Evolutionary conservation across 2,329 filamentous ascomycete genomes (phyloP), one percentile per base, ranked within the genome.

Genomic region (Pyricularia pennisetigena): DNA sequence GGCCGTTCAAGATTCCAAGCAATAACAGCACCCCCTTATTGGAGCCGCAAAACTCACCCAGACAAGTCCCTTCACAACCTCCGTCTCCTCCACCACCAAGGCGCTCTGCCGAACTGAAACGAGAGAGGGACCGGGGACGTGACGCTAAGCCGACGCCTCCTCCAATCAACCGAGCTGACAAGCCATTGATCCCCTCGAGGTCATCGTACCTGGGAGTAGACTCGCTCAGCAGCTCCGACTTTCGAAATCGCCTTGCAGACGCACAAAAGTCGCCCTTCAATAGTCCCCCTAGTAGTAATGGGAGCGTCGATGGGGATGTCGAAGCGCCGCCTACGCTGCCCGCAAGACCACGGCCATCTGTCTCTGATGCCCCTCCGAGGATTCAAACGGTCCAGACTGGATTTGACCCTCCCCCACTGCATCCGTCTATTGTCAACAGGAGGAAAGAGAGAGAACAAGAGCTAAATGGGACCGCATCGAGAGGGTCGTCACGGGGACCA

Each of bases 151-250:
- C 83, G 4, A 76, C 82, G 12, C 91, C 92, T 10, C 92, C 93
- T 4, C 90, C 91, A 0, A 84, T 94, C 54, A 95, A 96, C 76
- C 88, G 94, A 68, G 88, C 88, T 32, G 91, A 92, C 59, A 97
- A 96, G 77, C 76, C 78, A 8, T 72, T 77, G 67, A 80, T 82
- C 26, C 75, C 75, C 5, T 72, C 74, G 10, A 73, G 74, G 20
- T 69, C 72, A 8, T 74, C 74, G 12, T 72, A 73, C 68, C 67
- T 74, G 12, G 70, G 70, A 14, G 74, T 29, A 20, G 66, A 67
- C 23, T 57, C 71, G 24, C 26, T 32, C n/a, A 61, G 26, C 70
- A 23, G 68, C 70, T 6, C 71, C 28, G 79, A 81, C 59, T 68
- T 72, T 70, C 76, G 71, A 74, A 78, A 71, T 62, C 73, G 80